Base-by-base conservation (phyloP, 192 early-diverging fungal genomes). In the Coemansia brasiliensis region DNA sequence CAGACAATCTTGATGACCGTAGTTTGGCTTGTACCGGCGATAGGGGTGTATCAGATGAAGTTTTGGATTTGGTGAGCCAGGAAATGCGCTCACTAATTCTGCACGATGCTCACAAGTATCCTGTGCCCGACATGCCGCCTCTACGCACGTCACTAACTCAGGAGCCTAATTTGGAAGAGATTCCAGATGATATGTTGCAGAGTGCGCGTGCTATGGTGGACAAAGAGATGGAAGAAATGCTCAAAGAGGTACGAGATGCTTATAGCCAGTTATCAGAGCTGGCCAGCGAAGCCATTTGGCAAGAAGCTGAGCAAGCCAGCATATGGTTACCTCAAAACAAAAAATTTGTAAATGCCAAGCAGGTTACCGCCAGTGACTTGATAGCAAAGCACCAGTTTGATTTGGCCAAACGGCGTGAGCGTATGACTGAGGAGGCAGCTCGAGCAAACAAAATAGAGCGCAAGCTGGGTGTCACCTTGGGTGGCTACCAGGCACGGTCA, bases 371-470 rank as follows among this genome's bases (percentile, higher is more conserved):
- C 1, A 64, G 29, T 2, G 57, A 55, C 54, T 61, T 39, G 59
- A 59, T 79, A 12, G 61, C 59, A 13, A 72, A 69, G 39, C 54
- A 79, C 25, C 53, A 62, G 2, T 4, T 24, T n/a, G 69, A 79
- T 3, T 55, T 76, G 26, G 44, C 44, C 26, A 10, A 48, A 1
- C 67, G 87, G 44, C 85, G 89, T 15, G 81, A 83, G 56, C 51
- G 74, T 3, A 94, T 96, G 91, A 77, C 83, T 15, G 72, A 82
- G 32, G 87, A 93, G 39, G 89, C 93, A 0, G 61, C 75, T 4
- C 82, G 82, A 35, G 94, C 92, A 11, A 69, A 79, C n/a, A 96
- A 96, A 69, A 52, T 91, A 13, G 96, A 98, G 67, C 92, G 91
- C 62, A 89, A 89, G 54, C 65, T 94, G 18, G 81, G 70, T 11